These are phyloP conservation scores for Aspergillus sp. DNA, from an alignment of 2,329 filamentous ascomycete genomes.

Conservation along the genomic window DNA sequence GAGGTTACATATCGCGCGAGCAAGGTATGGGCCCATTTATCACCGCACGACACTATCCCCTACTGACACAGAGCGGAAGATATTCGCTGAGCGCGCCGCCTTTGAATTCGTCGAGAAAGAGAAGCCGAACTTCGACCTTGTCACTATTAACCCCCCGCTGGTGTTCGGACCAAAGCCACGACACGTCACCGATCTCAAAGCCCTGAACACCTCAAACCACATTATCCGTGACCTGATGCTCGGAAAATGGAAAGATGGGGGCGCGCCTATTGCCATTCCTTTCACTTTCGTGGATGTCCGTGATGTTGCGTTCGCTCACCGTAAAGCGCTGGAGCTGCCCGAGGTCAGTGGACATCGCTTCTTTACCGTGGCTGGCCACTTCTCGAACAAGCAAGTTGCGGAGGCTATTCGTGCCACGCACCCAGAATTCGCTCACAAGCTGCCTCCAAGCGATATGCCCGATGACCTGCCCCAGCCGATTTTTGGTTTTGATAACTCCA, in stretches of 20 bases:
- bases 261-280: background rate
- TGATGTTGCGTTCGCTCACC: conserved; percentile 13
- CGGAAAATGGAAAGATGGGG: background rate
- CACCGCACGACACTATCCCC: too few relatives aligned
- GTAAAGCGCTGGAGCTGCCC: background rate
- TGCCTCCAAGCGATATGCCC: background rate
- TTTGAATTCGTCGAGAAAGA: conserved; percentile 6
- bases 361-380: background rate
- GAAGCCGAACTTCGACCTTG: conserved; percentile 6
- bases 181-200: background rate
- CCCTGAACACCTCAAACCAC: background rate
- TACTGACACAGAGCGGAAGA: background rate
- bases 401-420: background rate
- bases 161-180: conserved; percentile 5
- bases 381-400: background rate
- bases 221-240: background rate
- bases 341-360: conserved; percentile 2
- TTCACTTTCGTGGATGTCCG: conserved; percentile 14
- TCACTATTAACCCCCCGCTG: conserved; percentile 6
- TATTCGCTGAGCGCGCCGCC: conserved; percentile 10
- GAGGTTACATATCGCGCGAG: conserved; percentile 3
- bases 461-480: background rate
- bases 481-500: background rate
- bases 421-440: background rate
- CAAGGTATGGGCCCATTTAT: background rate